Base-by-base conservation (phyloP, 2,329 filamentous ascomycete species). In the Fusarium buharicum region DNA sequence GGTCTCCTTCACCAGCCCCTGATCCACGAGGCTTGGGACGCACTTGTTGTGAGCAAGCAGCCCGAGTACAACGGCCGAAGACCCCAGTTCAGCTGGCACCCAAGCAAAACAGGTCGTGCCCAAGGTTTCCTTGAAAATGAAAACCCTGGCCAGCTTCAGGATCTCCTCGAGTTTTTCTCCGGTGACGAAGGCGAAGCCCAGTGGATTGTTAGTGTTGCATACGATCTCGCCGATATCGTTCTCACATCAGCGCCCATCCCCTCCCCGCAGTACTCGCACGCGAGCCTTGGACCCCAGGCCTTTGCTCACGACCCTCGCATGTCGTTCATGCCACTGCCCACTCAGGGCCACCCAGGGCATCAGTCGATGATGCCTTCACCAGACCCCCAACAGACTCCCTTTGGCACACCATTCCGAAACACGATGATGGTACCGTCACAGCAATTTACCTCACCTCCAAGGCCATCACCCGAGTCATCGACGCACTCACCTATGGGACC, bases 1-100 rank as follows among this genome's bases (percentile, higher is more conserved):
- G 87, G 86, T 6, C 77, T 90, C 11, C 77, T 90, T n/a, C 87
- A 89, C 68, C 87, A 90, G 70, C 83, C 86, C 1, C 80, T 83
- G 30, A 83, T 89, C 38, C 81, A 83, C 61, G 81, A 83, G 47
- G 84, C 84, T 5, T 90, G 87, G 87, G 85, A 86, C 59, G 78
- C 80, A 1, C 74, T 88, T 28, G 78, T 86, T 44, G 75, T 75
- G 31, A 76, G 76, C 57, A 81, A 85, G 66, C 82, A 88, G 60
- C 80, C 84, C 16, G 83, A 87, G 59, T 82, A 84, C 66, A 78
- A 71, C 34, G 75, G 78, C 24, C 76, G 81, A 46, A 81, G 88
- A 56, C 86, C 86, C 13, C 84, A 87, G 65, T 84, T 87, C 67
- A 84, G 85, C 50, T 90, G 87, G 87, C 81, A 84, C 51, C 77